Evolutionary conservation across 169 alveolate genomes (phyloP), one percentile per base, ranked within the genome.

Genomic region (Sarcocystis neurona): DNA sequence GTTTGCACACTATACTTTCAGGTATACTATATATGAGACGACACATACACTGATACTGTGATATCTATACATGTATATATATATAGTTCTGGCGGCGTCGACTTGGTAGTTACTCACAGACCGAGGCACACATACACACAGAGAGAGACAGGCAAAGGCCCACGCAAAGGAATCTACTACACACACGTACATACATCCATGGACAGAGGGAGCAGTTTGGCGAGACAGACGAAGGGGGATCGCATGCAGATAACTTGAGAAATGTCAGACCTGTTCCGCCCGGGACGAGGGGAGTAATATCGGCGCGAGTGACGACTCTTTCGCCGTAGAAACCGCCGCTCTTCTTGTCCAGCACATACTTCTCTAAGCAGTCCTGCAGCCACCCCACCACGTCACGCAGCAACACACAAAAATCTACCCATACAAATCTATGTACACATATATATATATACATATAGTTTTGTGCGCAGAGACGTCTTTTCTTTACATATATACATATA

Each of bases 271-370:
- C 75, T 63, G 75, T 63, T n/a, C 75, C 75, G 32, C 75, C 75
- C 0, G 75, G 75, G 41, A 63, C 75, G 10, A 63, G 75, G 8
- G 75, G 75, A 63, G 32, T 63, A 41, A 63, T 63, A n/a, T 63
- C 75, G 20, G 10, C 37, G 27, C 32, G 27, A 1, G 75, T 63
- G 39, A 63, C 32, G 75, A 63, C 12, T 63, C 32, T 63, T 37
- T 63, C 75, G 43, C 75, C 75, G 75, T 63, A 63, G 75, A 27
- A n/a, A 20, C 75, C 75, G 39, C 75, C 75, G n/a, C n/a, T n/a
- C 75, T 63, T 63, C 43, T 63, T 63, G 75, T 63, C 32, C 75
- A 63, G 41, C 37, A 63, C 75, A n/a, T 63, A 63, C 43, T 63
- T 63, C 43, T 63, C 75, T 18, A 63, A 12, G 75, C 75, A 63